Conservation (phyloP, 2,329 filamentous ascomycete genomes). For the Coniella lustricola region DNA sequence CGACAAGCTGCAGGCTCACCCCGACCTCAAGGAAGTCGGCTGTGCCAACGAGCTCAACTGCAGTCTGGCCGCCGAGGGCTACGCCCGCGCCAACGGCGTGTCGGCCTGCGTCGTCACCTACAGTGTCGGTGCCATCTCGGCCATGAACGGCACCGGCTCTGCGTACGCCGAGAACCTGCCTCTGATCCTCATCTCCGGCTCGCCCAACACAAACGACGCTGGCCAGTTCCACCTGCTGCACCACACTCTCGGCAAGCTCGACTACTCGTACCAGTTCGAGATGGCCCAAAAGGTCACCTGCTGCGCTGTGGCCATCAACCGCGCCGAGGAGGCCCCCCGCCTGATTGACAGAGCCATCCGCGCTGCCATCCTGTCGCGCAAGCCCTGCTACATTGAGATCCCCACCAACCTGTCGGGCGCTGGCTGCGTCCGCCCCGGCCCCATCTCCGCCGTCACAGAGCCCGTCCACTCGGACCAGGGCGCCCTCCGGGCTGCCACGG, state of each 20-base stretch:
- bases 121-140: slow-evolving; percentile 22
- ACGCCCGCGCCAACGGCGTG: slow-evolving; percentile 23
- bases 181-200: slow-evolving; percentile 22
- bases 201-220: slow-evolving; percentile 23
- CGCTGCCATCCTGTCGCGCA: slow-evolving; percentile 19
- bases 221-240: slow-evolving; percentile 23
- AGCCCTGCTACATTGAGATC: slow-evolving; percentile 25
- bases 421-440: slow-evolving; percentile 22
- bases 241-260: slow-evolving; percentile 23
- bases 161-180: slow-evolving; percentile 25
- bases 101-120: slow-evolving; percentile 24
- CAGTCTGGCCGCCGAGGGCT: slow-evolving; percentile 24
- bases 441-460: slow-evolving; percentile 22
- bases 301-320: slow-evolving; percentile 22
- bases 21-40: slow-evolving; percentile 21
- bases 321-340: slow-evolving; percentile 22
- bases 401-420: slow-evolving; percentile 23
- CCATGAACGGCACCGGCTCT: slow-evolving; percentile 23
- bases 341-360: slow-evolving; percentile 23
- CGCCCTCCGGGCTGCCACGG: slow-evolving; percentile 21
- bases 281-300: slow-evolving; percentile 27
- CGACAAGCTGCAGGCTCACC: slow-evolving; percentile 23
- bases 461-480: slow-evolving; percentile 16
- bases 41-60: slow-evolving; percentile 26
- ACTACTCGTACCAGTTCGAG: slow-evolving; percentile 25